phyloP scores from a whole-genome alignment of 148 eudicot species.

The Dysphania ambrosioides region DNA sequence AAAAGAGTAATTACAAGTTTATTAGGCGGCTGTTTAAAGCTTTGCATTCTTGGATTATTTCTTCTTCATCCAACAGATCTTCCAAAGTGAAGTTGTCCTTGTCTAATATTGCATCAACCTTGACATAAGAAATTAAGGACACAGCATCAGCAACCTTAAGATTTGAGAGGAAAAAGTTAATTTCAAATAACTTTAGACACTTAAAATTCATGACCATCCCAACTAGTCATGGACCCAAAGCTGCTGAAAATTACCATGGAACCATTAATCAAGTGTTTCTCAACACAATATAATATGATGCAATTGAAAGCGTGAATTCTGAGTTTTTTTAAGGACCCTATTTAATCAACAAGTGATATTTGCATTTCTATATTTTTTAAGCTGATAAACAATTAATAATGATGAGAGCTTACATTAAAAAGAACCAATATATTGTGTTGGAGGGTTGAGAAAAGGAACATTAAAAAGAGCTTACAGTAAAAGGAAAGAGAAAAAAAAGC shows the following conservation, averaged over 20 bases:
- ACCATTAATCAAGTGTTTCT: background rate
- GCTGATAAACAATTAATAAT: background rate
- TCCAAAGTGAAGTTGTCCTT: conserved; percentile 84
- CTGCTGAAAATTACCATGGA: background rate
- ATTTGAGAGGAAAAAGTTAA: background rate
- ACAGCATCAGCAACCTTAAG: conserved; percentile 9
- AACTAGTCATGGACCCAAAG: background rate
- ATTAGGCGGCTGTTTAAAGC: conserved; percentile 92
- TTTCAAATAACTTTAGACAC: background rate
- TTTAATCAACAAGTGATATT: background rate
- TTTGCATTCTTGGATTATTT: conserved; percentile 99
- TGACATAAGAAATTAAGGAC: conserved; percentile 5
- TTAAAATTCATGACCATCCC: background rate
- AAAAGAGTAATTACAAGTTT: conserved; percentile 59
- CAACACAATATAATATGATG: background rate
- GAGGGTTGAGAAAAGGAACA: too few species aligned
- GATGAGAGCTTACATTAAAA: background rate
- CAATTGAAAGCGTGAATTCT: background rate
- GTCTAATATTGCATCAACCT: conserved; percentile 95
- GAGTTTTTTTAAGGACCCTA: background rate
- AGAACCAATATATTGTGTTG: background rate
- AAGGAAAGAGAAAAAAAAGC: background rate
- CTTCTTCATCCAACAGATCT: conserved; percentile 97
- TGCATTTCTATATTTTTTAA: background rate
- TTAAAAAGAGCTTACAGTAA: too few species aligned